Percentiles rank a stretch among this genome's conserved stretches.
phyloP scores from a whole-genome alignment of 139 green algal species.

The Eudorina sp. region DNA sequence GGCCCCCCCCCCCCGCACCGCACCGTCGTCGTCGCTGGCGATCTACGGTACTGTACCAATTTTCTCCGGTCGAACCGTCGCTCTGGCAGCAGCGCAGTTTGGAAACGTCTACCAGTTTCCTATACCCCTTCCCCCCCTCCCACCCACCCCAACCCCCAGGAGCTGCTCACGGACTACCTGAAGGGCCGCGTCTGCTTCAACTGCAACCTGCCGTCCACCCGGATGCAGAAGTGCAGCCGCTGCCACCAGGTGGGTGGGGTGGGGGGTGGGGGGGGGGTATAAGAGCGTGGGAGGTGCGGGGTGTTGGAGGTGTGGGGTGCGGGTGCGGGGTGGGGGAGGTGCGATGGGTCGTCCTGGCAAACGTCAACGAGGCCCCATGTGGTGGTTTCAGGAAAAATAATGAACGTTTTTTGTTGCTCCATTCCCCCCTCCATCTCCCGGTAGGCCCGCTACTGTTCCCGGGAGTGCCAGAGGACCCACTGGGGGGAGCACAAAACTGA shows the following conservation, averaged over 20 bases:
- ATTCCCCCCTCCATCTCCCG: not conserved
- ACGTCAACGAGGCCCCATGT: no score
- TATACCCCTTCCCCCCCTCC: not conserved
- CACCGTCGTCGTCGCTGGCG: no score
- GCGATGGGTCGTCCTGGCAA: no score
- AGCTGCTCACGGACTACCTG: constrained; percentile 39
- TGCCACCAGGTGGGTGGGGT: constrained; percentile 16
- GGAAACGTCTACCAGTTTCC: no score
- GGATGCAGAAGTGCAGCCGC: constrained; percentile 3
- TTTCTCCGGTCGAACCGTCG: no score
- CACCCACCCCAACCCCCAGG: not conserved
- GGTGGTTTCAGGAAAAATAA: no score
- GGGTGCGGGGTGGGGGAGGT: not conserved
- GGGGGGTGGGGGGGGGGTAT: no score
- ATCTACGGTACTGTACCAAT: no score
- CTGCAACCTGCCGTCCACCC: constrained; percentile 5
- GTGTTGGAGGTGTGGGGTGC: not conserved
- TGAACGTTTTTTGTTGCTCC: no score
- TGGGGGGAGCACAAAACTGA: constrained; percentile 1
- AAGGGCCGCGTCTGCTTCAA: constrained; percentile 42
- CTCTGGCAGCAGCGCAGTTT: no score
- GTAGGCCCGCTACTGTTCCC: constrained; percentile 39
- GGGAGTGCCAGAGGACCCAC: constrained; percentile 11
- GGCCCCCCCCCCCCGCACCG: no score
- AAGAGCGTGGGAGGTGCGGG: not conserved